A percentile compares a stretch with the other conserved stretches of the same genome.
These are phyloP conservation scores for Wilcoxina mikolae DNA, from an alignment of 495 filamentous ascomycete species.

Conservation along the genomic window DNA sequence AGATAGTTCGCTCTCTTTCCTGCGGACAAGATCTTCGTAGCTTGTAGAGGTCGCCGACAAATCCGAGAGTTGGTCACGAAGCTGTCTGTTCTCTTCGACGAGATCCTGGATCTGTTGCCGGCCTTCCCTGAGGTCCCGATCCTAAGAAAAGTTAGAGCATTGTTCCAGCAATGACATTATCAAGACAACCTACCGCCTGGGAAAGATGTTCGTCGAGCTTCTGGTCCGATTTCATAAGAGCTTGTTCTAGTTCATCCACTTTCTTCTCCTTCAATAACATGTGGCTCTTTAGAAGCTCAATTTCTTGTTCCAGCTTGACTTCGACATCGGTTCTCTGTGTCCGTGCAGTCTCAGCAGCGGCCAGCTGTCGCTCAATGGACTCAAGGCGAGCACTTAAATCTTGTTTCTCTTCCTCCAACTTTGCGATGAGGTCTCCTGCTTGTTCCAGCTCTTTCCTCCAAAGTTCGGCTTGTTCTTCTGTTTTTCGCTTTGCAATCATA, in stretches of 20 bases:
- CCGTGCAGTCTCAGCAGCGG: constrained; percentile 49
- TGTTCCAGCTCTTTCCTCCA: constrained; percentile 76
- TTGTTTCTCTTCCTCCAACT: constrained; percentile 71
- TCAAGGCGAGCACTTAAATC: constrained; percentile 50
- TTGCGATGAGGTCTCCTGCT: constrained; percentile 69
- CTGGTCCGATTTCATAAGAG: constrained; percentile 70
- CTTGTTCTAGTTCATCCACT: constrained; percentile 69
- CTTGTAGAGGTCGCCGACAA: constrained; percentile 81
- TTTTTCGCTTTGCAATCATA: constrained; percentile 74
- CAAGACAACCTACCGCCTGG: too few relatives aligned
- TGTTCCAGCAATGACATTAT: constrained; percentile 9
- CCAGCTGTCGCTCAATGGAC: constrained; percentile 51
- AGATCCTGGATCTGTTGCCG: constrained; percentile 44
- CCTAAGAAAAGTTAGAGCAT: constrained; percentile 2
- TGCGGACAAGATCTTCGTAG: constrained; percentile 81
- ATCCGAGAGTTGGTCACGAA: constrained; percentile 72
- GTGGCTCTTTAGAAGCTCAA: constrained; percentile 86
- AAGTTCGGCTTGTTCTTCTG: constrained; percentile 68
- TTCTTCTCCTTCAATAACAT: constrained; percentile 81
- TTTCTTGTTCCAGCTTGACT: constrained; percentile 57
- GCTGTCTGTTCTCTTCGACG: constrained; percentile 63
- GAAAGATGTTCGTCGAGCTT: constrained; percentile 79
- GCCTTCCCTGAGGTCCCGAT: constrained; percentile 14
- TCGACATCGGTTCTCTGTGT: constrained; percentile 57
- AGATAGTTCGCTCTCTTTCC: constrained; percentile 85